Evolutionary conservation across 1,284 basidiomycete species (phyloP), one percentile per base, ranked within the genome.

Genomic region (Apiotrichum sp.): DNA sequence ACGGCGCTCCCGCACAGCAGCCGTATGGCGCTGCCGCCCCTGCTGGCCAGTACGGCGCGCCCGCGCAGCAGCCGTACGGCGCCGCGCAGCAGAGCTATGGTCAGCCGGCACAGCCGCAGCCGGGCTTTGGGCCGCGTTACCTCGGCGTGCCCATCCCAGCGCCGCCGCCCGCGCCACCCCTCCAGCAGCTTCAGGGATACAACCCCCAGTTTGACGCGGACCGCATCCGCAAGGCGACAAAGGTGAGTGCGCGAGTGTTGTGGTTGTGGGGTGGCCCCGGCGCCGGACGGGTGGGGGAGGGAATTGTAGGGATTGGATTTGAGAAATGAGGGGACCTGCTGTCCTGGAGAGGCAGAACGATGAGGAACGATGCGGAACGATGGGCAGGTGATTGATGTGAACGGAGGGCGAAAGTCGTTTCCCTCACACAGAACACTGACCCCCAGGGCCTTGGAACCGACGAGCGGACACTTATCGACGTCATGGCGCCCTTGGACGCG

Each of bases 171-270:
- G 72, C 71, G 13, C 55, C 64, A 14, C 72, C 72, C 0, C 39
- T 72, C 32, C 53, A 65, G 5, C 62, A 63, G 38, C 59, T 75
- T 22, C 63, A 62, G 29, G 70, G 67, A 3, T 77, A 77, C 62
- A 71, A 77, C 57, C 59, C 76, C 11, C 60, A 64, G 47, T 75
- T 76, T 52, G 76, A 77, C 53, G 71, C 71, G 7, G 72, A 76
- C 43, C 61, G 75, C 5, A 65, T 78, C 29, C 57, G 76, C 40
- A 76, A 75, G 57, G 76, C 76, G 7, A 77, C 75, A 42, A 78
- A 78, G 65, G 73, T 70, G 55, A 56, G 68, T 55, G 16, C 22
- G 22, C 22, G 32, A 16, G 47, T 5, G 2, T 9, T 33, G 13
- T 36, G 11, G 31, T 13, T 9, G 14, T 22, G 22, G 22, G 22